Base-by-base conservation (phyloP, 257 asterid species). In the Solanum bulbocastanum region DNA sequence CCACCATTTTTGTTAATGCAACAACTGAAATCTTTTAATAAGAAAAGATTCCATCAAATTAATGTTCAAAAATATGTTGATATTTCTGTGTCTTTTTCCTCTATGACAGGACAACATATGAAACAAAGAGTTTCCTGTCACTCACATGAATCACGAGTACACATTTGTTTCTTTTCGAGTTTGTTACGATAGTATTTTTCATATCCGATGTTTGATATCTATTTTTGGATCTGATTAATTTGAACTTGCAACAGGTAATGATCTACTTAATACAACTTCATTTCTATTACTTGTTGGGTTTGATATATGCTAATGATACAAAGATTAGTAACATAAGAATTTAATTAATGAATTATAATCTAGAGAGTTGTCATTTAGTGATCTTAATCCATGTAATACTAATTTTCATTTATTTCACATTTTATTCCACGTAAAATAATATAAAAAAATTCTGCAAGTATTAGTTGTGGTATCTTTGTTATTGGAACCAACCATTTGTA, bases 171-270 rank as follows among this genome's bases (percentile, higher is more conserved):
- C 66, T 58, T 58, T 58, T 22, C 27, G 27, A 60, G 68, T 60
- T 60, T 60, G 27, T 60, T 58, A 58, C 11, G 11, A 18, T 0
- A 56, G 0, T 58, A 20, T 58, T 8, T 23, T 22, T 2, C 27
- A 1, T 5, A 1, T 5, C 0, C 4, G 23, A 0, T 52, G 10
- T 52, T 16, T 0, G n/a, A 18, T 52, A 52, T 52, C 1, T 52
- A 52, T 18, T 18, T 52, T 18, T 0, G 0, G 3, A 7, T 52
- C 5, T 52, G 4, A 2, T 16, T 5, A 52, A 52, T 52, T 52
- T 0, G 0, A 52, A 52, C 5, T 5, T 8, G 23, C 3, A 0
- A 0, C 4, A 5, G 0, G 3, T 2, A 5, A 16, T 30, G 30
- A 30, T 16, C 10, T 52, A 49, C 8, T 49, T 49, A 16, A 52